Evolutionary conservation across 805 yeast species (phyloP), one percentile per base, ranked within the genome.

Genomic region (Candida jianshihensis): DNA sequence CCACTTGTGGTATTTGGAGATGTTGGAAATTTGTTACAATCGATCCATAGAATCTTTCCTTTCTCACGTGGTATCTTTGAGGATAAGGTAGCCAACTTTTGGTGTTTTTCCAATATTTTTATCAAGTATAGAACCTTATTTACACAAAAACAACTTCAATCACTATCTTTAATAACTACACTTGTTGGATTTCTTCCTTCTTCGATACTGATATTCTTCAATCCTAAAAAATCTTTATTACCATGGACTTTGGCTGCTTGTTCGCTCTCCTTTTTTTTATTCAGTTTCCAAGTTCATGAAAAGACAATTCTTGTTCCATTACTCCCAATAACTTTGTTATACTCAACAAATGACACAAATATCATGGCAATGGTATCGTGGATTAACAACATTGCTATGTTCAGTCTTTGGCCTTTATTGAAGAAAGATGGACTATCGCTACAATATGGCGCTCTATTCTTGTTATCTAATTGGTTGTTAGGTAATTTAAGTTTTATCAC

Each of bases 281-380:
- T 92, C 56, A 81, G 95, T 22, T 92, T 87, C 66, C 97, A 90
- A 57, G 97, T 92, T 5, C 98, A 92, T 56, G 97, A 92, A 60
- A 92, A 92, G 61, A 75, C 92, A 0, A 89, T 92, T 13, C 62
- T 92, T 40, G 72, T 92, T 3, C 97, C 98, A 1, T 67, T 92
- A 45, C 55, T 92, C 48, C 97, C 97, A 5, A 74, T 87, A 10
- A 76, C 92, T 0, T 62, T 92, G 37, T 60, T 89, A 7, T 64
- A 63, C 42, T 60, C 66, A 3, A 63, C 70, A 8, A 73, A 75
- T 26, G 75, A 75, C 39, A 64, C 77, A 30, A 67, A 75, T 42
- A 73, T 76, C 15, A 68, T 78, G n/a, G 76, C 90, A 4, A 73
- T 86, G 63, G 75, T 85, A 2, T 77, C 79, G 36, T 92, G 97